Base-by-base conservation (phyloP, 495 filamentous ascomycete genomes). In the Jackrogersella multiformis region DNA sequence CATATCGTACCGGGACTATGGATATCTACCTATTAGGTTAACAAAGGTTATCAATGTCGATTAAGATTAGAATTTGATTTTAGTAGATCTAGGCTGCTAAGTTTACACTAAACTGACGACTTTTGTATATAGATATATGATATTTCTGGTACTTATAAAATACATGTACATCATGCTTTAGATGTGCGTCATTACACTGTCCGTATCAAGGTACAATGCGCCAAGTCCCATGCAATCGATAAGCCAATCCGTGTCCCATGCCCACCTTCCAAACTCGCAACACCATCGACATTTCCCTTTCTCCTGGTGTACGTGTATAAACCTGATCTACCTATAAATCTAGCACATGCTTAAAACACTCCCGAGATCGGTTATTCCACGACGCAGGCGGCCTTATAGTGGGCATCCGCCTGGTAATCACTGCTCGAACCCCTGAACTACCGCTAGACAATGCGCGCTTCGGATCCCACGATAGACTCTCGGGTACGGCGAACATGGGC, bases 401-500 rank as follows among this genome's bases (percentile, higher is more conserved):
- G 35, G 58, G 53, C 58, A 55, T 54, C 9, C 39, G 45, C 65
- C 53, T 51, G 38, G 15, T 10, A 46, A 32, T 48, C 21, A 38
- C 21, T 15, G 20, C 23, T 24, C 21, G 6, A 34, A 30, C 24
- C 16, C 30, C 36, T 20, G 2, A 21, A 21, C 21, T 32, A 55
- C 46, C 45, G 38, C 24, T 26, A 42, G 51, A 74, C 67, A 38
- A 75, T 75, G 73, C 58, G 58, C 73, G 64, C 67, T 62, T 69
- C 67, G 58, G 61, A 69, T 61, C 44, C 67, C 61, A 64, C 15
- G 55, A 30, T 38, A 63, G 67, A 73, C 68, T 54, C 67, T 30
- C 69, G 70, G 73, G 58, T 44, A 63, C 69, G 70, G 73, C 66
- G 70, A 71, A 48, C 54, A 82, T 82, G 80, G 80, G 80, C 16